phyloP scores from a whole-genome alignment of 2,329 filamentous ascomycete genomes.

The Neospermospora avenae region DNA sequence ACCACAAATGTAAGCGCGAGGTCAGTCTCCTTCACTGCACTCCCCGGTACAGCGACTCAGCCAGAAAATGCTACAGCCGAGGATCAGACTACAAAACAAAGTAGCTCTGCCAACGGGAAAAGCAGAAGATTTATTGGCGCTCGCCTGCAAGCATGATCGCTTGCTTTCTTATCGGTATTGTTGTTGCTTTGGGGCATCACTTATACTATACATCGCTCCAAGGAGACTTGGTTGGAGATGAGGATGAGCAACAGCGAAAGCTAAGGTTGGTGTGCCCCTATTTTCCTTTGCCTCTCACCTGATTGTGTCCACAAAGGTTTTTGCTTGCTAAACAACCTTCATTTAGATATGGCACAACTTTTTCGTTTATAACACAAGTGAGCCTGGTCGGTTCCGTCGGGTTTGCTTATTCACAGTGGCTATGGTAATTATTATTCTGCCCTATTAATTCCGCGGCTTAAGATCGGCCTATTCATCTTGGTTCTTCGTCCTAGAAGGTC shows the following conservation, averaged over 20 bases:
- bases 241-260: conserved; percentile 14
- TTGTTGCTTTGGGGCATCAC: conserved; percentile 15
- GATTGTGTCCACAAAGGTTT: neutral
- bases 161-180: conserved; percentile 12
- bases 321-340: neutral
- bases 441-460: too few species aligned
- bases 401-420: conserved; percentile 18
- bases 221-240: conserved; percentile 14
- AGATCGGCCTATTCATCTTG: too few species aligned
- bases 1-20: neutral
- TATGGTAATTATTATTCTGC: too few species aligned
- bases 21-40: neutral
- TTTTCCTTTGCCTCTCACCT: neutral
- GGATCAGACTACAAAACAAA: neutral
- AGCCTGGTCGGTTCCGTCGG: conserved; percentile 13
- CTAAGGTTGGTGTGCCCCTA: conserved; percentile 9
- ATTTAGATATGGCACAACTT: conserved; percentile 16
- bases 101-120: neutral
- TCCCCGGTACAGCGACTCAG: neutral
- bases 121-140: conserved; percentile 17
- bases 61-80: neutral
- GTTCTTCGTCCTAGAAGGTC: too few species aligned
- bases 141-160: conserved; percentile 18
- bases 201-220: conserved; percentile 10
- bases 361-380: conserved; percentile 16